These are phyloP conservation scores for Shiraia sp. DNA, from an alignment of 2,329 filamentous ascomycete genomes.

Conservation along the genomic window DNA sequence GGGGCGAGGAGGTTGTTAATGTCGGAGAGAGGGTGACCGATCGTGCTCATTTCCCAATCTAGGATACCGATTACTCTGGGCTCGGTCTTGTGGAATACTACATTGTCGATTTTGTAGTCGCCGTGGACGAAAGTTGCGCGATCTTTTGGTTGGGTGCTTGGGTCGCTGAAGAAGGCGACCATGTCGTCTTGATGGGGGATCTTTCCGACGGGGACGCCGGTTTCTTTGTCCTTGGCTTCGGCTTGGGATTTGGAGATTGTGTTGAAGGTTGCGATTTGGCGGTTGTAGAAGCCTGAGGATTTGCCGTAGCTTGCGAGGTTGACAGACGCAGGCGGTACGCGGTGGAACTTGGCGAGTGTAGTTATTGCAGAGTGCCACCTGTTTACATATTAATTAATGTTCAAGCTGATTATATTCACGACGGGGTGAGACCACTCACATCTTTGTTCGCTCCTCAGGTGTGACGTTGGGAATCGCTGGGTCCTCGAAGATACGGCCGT, in stretches of 20 bases:
- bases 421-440: no score
- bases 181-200: constrained; percentile 84
- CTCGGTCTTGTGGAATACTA: constrained; percentile 81
- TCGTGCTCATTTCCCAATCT: constrained; percentile 94
- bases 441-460: constrained; percentile 68
- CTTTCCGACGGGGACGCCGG: constrained; percentile 73
- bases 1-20: constrained; percentile 73
- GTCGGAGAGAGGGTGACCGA: constrained; percentile 94
- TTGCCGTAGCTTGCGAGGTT: constrained; percentile 76
- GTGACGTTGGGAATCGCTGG: constrained; percentile 75
- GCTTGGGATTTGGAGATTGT: constrained; percentile 80
- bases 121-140: constrained; percentile 83
- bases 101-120: constrained; percentile 81
- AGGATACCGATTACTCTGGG: constrained; percentile 88
- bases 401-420: no score
- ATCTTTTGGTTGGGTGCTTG: constrained; percentile 72
- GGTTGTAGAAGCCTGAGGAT: constrained; percentile 75
- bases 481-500: constrained; percentile 92
- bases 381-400: no score
- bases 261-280: constrained; percentile 82
- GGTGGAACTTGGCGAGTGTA: constrained; percentile 84
- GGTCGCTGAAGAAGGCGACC: constrained; percentile 75
- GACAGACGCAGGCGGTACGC: constrained; percentile 67
- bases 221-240: constrained; percentile 74
- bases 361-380: constrained; percentile 82